A percentile compares a stretch with the other conserved stretches of the same genome.
phyloP scores from a whole-genome alignment of 176 grass and related monocot genomes.

The Dendrocalamus sinicus region DNA sequence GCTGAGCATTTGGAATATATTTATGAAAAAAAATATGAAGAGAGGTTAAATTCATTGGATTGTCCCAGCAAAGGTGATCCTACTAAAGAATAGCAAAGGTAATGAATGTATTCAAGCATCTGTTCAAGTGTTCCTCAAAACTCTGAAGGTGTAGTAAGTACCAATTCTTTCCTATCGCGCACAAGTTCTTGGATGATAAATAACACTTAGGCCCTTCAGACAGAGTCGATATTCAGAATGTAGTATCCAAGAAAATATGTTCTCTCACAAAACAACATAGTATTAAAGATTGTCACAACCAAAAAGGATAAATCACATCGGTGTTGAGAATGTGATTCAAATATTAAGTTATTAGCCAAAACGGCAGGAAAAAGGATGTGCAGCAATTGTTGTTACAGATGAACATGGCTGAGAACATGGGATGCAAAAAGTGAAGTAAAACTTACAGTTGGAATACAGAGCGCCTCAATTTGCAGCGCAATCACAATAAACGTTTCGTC shows the following conservation, averaged over 20 bases:
- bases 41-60: neutral
- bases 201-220: neutral
- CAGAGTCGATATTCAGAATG: neutral
- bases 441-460: slow-evolving; percentile 39
- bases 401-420: slow-evolving; percentile 16
- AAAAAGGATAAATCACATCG: slow-evolving; percentile 31
- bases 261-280: slow-evolving; percentile 16
- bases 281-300: neutral
- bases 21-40: neutral
- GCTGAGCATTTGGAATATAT: neutral
- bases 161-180: neutral
- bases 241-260: neutral
- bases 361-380: neutral
- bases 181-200: neutral
- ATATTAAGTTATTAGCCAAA: slow-evolving; percentile 22
- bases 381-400: slow-evolving; percentile 46
- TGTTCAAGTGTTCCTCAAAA: neutral
- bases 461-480: slow-evolving; percentile 11
- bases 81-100: neutral
- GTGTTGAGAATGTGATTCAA: slow-evolving; percentile 20
- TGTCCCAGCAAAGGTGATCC: neutral
- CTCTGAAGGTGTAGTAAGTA: neutral
- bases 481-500: slow-evolving; percentile 41
- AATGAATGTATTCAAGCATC: neutral
- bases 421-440: slow-evolving; percentile 21